Conservation (phyloP, 73 alveolate species). For the Tetrahymena malaccensis region DNA sequence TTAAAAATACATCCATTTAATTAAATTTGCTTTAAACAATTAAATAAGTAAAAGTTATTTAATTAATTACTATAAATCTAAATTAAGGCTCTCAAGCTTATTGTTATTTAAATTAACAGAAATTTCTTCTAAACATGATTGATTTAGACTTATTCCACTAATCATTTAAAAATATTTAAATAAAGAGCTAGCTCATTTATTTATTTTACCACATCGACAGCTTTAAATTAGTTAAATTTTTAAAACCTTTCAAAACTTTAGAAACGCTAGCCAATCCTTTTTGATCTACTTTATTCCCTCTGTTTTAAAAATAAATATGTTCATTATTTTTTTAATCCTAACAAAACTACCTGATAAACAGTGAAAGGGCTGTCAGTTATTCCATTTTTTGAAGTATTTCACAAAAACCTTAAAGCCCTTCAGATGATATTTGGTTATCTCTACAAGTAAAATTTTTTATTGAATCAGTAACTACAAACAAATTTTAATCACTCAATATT, state of each 20-base stretch:
- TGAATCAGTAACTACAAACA: not conserved
- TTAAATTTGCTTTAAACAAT: too few species aligned
- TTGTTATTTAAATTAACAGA: not conserved
- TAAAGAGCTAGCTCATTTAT: too few species aligned
- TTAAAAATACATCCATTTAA: not conserved
- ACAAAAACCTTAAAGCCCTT: not conserved
- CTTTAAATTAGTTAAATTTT: not conserved
- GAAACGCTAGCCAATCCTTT: not conserved
- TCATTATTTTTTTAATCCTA: too few species aligned
- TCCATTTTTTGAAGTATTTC: not conserved
- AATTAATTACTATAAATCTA: not conserved
- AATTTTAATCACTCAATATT: not conserved
- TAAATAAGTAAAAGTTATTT: not conserved
- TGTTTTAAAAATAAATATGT: not conserved
- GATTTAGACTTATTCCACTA: not conserved
- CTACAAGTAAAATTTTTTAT: not conserved
- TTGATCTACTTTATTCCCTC: not conserved
- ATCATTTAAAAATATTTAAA: not conserved
- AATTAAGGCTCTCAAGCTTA: not conserved
- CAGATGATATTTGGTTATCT: not conserved
- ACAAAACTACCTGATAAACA: not conserved
- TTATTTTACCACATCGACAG: not conserved
- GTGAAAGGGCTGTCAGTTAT: not conserved
- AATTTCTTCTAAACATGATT: not conserved
- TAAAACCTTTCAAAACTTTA: not conserved